phyloP scores from a whole-genome alignment of 352 stramenopile genomes.

The Phytophthora palmivora region DNA sequence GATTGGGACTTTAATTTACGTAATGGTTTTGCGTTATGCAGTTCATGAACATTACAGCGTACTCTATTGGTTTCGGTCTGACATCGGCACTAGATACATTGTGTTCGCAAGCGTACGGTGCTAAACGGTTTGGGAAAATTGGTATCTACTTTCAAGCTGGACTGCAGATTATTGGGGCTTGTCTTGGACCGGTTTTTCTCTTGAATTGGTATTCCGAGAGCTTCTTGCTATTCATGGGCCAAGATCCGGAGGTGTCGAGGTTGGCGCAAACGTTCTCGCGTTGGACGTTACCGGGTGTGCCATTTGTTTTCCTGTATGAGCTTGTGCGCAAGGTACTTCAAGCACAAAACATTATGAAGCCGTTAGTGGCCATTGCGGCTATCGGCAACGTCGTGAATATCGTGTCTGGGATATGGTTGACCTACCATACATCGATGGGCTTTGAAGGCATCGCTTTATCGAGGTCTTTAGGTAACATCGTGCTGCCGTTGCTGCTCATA shows the following conservation, averaged over 20 bases:
- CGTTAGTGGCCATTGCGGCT: constrained; percentile 71
- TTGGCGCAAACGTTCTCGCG: constrained; percentile 68
- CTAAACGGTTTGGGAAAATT: constrained; percentile 67
- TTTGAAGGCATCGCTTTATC: constrained; percentile 80
- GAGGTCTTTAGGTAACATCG: constrained; percentile 55
- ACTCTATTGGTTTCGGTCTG: constrained; percentile 67
- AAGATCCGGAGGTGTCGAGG: constrained; percentile 56
- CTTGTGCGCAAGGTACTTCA: constrained; percentile 82
- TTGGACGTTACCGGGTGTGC: constrained; percentile 62
- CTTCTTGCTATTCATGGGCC: constrained; percentile 54
- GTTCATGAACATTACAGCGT: constrained; percentile 79
- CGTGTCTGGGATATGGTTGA: constrained; percentile 63
- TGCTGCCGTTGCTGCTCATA: constrained; percentile 54
- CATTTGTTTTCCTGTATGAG: constrained; percentile 86
- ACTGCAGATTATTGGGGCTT: constrained; percentile 54
- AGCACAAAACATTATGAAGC: constrained; percentile 79
- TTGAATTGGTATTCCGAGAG: constrained; percentile 66
- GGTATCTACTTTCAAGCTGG: constrained; percentile 81
- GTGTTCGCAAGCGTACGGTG: constrained; percentile 73
- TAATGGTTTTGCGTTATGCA: constrained; percentile 12
- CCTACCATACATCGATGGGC: constrained; percentile 72
- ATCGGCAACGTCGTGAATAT: constrained; percentile 76
- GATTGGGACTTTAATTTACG: not conserved
- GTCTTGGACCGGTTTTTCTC: constrained; percentile 55
- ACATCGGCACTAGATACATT: constrained; percentile 82